Base-by-base conservation (phyloP, 108 stramenopile genomes). In the Aurantiochytrium sp. region DNA sequence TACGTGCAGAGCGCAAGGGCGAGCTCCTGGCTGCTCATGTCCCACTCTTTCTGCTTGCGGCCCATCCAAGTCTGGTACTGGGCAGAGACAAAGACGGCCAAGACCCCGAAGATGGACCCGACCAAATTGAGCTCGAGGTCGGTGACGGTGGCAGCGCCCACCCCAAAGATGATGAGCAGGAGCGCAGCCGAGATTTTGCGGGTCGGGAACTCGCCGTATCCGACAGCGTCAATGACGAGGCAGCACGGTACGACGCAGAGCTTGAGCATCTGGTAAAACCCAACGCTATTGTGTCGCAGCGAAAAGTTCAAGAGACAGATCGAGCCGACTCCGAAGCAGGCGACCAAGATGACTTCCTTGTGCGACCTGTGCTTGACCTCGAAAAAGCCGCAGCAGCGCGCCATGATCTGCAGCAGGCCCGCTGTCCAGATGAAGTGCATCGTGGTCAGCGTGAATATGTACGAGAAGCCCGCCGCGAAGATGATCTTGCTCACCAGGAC, bases 231-330 rank as follows among this genome's bases (percentile, higher is more conserved):
- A 48, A 81, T 81, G 6, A 42, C 42, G 10, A 81, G 39, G 30
- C 73, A 81, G 73, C 73, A 81, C 12, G 73, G 73, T 12, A 81
- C 73, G 27, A 81, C 45, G 45, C 73, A 81, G 27, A 81, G 45
- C 39, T 81, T 81, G 19, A 81, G 6, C 73, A 81, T 81, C 32
- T 81, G 73, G 39, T 81, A 81, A 48, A 81, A 81, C 3, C 73
- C 73, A 48, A 81, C 45, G 27, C 42, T 48, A 24, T 81, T 81
- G 42, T 12, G 42, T 21, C 32, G 21, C 21, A 81, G 45, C 27
- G 73, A 81, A 81, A 81, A 48, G 73, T 81, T 81, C 73, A 81
- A 30, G 45, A 81, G 73, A 48, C 73, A 2, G 36, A 81, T 81
- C 10, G 73, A 81, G 19, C 73, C 73, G 30, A 81, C 73, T 12